Base-by-base conservation (phyloP, 106 monocot genomes). In the Gastrodia elata region DNA sequence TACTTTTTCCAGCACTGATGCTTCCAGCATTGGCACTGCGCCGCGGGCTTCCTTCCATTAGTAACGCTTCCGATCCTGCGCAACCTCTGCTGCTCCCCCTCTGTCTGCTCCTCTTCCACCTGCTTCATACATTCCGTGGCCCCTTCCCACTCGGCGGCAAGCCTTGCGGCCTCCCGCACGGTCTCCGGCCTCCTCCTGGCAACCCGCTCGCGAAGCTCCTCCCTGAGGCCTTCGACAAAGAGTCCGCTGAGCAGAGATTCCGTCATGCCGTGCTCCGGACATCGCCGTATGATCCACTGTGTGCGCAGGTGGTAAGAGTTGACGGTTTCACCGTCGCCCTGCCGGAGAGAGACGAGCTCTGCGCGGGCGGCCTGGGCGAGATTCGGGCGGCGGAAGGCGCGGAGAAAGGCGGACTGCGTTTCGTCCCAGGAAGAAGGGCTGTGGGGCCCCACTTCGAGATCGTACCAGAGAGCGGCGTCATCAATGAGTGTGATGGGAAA, bases 251-350 rank as follows among this genome's bases (percentile, higher is more conserved):
- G 64, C 38, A 90, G 36, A 61, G 71, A 73, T 10, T 86, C 92
- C 22, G 90, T 78, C 27, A 93, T 65, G 9, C 88, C 88, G 75
- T 90, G 84, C 15, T 81, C 90, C 37, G 93, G 90, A 90, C 90
- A 97, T 65, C 81, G 74, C 76, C 74, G 85, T 59, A 96, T 68
- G 4, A 91, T 78, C 77, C 83, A 78, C 61, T 72, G 74, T 71
- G 79, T 64, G 11, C 79, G 64, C 25, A 83, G 64, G 30, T 72
- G 37, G 46, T 76, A 83, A 22, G 65, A 38, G 22, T 42, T 72
- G 28, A 79, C 76, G 30, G 65, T 65, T 67, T 83, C 83, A 6
- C 24, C 72, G 4, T 73, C 79, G 38, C 48, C 26, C 30, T 83
- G 79, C 34, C 42, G n/a, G 22, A 83, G 52, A 3, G 49, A 35